These are phyloP conservation scores for Striga asiatica DNA, from an alignment of 257 asterid genomes.

Conservation along the genomic window DNA sequence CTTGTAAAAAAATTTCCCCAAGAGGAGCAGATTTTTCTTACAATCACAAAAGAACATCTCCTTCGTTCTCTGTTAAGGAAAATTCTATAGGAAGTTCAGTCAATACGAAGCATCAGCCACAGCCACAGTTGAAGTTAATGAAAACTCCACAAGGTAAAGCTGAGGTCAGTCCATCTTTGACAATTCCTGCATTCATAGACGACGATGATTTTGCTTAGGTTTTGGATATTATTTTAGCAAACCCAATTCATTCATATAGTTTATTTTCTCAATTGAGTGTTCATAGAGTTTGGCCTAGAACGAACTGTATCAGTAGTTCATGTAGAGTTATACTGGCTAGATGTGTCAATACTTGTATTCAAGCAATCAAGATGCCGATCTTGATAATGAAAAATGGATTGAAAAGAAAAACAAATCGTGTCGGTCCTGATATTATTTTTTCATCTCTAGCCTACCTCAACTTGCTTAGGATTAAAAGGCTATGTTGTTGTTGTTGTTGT, in stretches of 20 bases:
- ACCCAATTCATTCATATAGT: background rate
- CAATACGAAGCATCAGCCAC: slow-evolving; percentile 32
- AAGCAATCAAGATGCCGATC: too few relatives aligned
- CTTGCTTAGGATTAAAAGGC: too few relatives aligned
- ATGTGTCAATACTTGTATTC: too few relatives aligned
- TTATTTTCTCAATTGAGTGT: too few relatives aligned
- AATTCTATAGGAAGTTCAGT: slow-evolving; percentile 20
- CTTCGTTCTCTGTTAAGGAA: slow-evolving; percentile 24
- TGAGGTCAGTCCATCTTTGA: slow-evolving; percentile 17
- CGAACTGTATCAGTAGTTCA: too few relatives aligned
- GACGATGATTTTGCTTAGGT: slow-evolving; percentile 66
- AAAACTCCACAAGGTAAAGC: slow-evolving; percentile 38
- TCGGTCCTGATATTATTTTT: too few relatives aligned
- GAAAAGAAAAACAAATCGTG: too few relatives aligned
- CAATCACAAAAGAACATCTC: slow-evolving; percentile 23
- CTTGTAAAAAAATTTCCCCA: slow-evolving; percentile 23
- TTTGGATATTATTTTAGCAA: slow-evolving; percentile 8
- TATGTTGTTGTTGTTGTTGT: too few relatives aligned
- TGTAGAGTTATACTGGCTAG: too few relatives aligned
- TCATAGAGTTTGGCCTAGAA: too few relatives aligned
- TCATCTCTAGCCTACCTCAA: too few relatives aligned
- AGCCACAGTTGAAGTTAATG: slow-evolving; percentile 34
- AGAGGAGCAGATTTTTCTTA: slow-evolving; percentile 21
- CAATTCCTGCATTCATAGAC: slow-evolving; percentile 22
- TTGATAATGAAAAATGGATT: too few relatives aligned